Evolutionary conservation across 2,329 filamentous ascomycete genomes (phyloP), one percentile per base, ranked within the genome.

Genomic region (Cladorrhinum sp.): DNA sequence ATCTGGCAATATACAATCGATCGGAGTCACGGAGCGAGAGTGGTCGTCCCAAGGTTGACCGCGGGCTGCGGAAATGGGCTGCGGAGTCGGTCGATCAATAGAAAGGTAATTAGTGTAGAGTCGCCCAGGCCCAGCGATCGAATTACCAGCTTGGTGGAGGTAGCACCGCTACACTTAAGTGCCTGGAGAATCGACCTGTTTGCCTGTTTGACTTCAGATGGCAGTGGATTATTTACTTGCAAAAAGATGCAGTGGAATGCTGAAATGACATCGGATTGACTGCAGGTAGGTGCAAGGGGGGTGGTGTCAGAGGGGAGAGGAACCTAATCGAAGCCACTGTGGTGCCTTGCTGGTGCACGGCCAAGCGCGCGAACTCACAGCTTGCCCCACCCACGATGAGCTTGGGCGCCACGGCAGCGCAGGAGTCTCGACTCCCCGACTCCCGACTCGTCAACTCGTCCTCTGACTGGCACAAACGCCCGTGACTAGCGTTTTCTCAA

Each of bases 321-420:
- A 64, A 65, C 62, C 58, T 26, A 36, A 62, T 61, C 61, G 64
- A 65, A 62, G 54, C 53, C 58, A 21, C 58, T 60, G 42, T 59
- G 24, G 26, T 39, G 48, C 39, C 39, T 26, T 24, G 51, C 57
- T 20, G 55, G 24, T 59, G 46, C n/a, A 57, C 55, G 28, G 48
- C 54, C 57, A 59, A 46, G 59, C 54, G 59, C 59, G 54, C 46
- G 49, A 59, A 52, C 63, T 58, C 57, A 58, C 56, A 48, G 54
- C 49, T 58, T 51, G 50, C 52, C 58, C 49, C 24, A 60, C 60
- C n/a, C 48, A 16, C 5, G 49, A 51, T 48, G 36, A 42, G 30
- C 39, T 52, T 59, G 52, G 59, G 59, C 57, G 59, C 54, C 57
- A 61, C 60, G 42, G 57, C 61, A 60, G 57, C 53, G 57, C 46